phyloP scores from a whole-genome alignment of 495 filamentous ascomycete species.

The Collariella sp. region DNA sequence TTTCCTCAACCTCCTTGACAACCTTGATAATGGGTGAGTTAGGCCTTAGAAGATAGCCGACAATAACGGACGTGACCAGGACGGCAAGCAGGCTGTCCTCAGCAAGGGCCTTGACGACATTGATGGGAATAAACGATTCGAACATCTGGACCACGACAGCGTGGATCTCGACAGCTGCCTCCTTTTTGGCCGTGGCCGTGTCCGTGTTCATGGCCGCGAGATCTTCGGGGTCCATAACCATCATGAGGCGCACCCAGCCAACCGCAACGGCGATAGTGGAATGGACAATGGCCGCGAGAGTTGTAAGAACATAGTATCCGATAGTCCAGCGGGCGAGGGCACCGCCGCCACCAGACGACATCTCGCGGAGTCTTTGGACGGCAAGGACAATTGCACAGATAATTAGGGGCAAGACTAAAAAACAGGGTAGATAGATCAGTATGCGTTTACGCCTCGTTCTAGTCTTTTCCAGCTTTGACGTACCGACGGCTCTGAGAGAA shows the following conservation, averaged over 20 bases:
- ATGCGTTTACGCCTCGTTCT: no score
- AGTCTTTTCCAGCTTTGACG: no score
- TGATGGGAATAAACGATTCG: slow-evolving; percentile 25
- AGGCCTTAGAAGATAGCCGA: slow-evolving; percentile 21
- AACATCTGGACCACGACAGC: slow-evolving; percentile 26
- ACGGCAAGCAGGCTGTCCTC: slow-evolving; percentile 22
- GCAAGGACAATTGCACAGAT: slow-evolving; percentile 26
- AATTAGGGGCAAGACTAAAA: slow-evolving; percentile 25
- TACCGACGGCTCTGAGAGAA: slow-evolving; percentile 25
- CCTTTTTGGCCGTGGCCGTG: no score
- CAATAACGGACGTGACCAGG: slow-evolving; percentile 17
- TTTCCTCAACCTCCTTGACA: slow-evolving; percentile 22
- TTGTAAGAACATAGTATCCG: slow-evolving; percentile 25
- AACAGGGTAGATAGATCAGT: no score
- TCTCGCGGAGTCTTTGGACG: slow-evolving; percentile 18
- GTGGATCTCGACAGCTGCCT: slow-evolving; percentile 18
- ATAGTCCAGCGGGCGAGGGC: slow-evolving; percentile 21
- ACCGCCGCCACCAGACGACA: slow-evolving; percentile 20
- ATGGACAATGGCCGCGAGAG: slow-evolving; percentile 25
- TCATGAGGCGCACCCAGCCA: slow-evolving; percentile 26
- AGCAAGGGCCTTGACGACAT: slow-evolving; percentile 25
- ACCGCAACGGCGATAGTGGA: slow-evolving; percentile 20
- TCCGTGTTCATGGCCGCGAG: no score
- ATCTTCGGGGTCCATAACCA: no score
- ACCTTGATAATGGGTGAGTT: slow-evolving; percentile 11